phyloP scores from a whole-genome alignment of 192 early-diverging fungal genomes.

The Dimargaris verticillata region DNA sequence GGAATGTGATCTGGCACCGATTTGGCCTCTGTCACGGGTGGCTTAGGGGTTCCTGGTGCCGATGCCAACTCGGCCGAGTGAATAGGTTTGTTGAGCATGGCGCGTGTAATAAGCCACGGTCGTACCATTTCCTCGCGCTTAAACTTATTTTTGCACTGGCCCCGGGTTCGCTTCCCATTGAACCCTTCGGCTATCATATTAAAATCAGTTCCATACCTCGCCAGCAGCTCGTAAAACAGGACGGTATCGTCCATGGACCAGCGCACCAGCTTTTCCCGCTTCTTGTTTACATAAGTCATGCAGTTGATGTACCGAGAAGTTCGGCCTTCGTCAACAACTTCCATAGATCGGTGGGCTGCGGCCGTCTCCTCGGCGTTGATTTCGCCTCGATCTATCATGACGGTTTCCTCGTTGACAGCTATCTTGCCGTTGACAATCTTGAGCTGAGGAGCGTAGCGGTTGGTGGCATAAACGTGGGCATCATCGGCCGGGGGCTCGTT shows the following conservation, averaged over 20 bases:
- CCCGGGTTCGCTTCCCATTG: conserved; percentile 18
- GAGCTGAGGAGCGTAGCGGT: conserved; percentile 22
- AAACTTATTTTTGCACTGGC: conserved; percentile 30
- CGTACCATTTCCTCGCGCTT: conserved; percentile 19
- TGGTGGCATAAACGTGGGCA: not conserved
- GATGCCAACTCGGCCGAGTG: not conserved
- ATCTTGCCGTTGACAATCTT: conserved; percentile 27
- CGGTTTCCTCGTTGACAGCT: conserved; percentile 24
- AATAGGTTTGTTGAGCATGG: conserved; percentile 4
- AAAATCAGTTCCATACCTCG: conserved; percentile 27
- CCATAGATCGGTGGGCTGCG: conserved; percentile 13
- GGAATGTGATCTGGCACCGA: no score
- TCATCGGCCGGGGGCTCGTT: conserved; percentile 5
- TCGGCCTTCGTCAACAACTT: conserved; percentile 25
- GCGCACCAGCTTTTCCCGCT: conserved; percentile 16
- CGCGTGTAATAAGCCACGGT: not conserved
- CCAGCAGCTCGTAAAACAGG: conserved; percentile 21
- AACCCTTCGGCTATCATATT: conserved; percentile 22
- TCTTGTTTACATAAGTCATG: conserved; percentile 21
- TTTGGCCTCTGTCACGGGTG: no score
- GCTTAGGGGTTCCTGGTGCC: no score
- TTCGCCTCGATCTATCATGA: conserved; percentile 22
- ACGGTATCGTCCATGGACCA: conserved; percentile 24
- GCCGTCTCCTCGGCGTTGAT: conserved; percentile 12
- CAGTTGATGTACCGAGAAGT: conserved; percentile 23